A percentile compares a stretch with the other conserved stretches of the same genome.
Conservation (phyloP, 192 early-diverging fungal genomes). For the Lunasporangiospora selenospora region DNA sequence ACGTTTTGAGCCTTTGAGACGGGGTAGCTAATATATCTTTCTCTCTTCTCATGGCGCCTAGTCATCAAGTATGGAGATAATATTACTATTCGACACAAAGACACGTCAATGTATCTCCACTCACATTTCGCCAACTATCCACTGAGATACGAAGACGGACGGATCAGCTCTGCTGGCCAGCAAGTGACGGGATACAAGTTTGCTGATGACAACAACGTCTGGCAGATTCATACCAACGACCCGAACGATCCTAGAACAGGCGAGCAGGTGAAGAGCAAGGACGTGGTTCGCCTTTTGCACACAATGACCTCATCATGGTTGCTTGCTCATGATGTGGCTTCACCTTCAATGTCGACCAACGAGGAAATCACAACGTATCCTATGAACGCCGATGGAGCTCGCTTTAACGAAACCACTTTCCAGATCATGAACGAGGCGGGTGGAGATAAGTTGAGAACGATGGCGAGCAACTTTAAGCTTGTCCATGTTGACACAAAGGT, state of each 20-base stretch:
- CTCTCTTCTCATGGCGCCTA: conserved; percentile 34
- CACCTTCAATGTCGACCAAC: conserved; percentile 68
- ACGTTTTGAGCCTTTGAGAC: conserved; percentile 26
- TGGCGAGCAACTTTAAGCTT: conserved; percentile 72
- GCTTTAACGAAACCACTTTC: conserved; percentile 65
- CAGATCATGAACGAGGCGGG: conserved; percentile 65
- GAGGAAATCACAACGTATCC: conserved; percentile 70
- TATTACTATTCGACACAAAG: conserved; percentile 81
- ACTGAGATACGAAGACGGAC: conserved; percentile 88
- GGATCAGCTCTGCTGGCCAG: conserved; percentile 84
- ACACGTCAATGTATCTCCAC: conserved; percentile 78
- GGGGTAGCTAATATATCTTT: background rate
- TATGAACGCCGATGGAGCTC: conserved; percentile 57
- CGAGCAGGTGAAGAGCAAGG: conserved; percentile 67
- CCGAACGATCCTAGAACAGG: conserved; percentile 48
- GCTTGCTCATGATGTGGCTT: conserved; percentile 70
- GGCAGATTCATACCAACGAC: conserved; percentile 53
- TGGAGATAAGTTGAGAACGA: conserved; percentile 58
- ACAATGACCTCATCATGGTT: conserved; percentile 62
- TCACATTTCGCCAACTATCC: conserved; percentile 85
- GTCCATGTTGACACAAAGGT: conserved; percentile 83
- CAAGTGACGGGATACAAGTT: conserved; percentile 90
- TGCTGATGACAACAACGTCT: conserved; percentile 75
- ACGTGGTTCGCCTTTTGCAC: conserved; percentile 81
- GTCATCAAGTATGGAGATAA: conserved; percentile 83